Conservation (phyloP, 352 stramenopile genomes). For the Phytopythium chamaehyphon region DNA sequence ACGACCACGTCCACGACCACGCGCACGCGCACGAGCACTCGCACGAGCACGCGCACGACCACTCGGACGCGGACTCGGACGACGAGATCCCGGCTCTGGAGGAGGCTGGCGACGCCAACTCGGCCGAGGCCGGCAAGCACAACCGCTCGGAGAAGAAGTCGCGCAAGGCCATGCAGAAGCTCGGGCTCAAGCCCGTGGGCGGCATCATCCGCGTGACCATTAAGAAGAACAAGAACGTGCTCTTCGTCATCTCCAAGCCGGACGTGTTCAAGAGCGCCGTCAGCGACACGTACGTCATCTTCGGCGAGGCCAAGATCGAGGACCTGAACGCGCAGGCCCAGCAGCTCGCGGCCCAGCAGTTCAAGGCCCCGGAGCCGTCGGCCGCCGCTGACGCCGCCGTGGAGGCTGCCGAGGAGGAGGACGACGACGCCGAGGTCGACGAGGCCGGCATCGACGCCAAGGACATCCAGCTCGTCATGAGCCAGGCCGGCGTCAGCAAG, state of each 20-base stretch:
- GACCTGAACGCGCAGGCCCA: constrained; percentile 91
- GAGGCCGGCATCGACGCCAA: constrained; percentile 96
- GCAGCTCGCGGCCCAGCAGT: constrained; percentile 88
- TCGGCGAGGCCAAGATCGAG: constrained; percentile 98
- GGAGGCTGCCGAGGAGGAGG: constrained; percentile 35
- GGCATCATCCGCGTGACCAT: constrained; percentile 97
- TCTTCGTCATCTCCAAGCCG: constrained; percentile 97
- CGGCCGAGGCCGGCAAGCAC: constrained; percentile 81
- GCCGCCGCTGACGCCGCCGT: constrained; percentile 46
- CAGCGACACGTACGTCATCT: constrained; percentile 96
- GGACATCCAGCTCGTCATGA: constrained; percentile 99
- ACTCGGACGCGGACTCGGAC: constrained; percentile 68
- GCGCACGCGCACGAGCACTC: constrained; percentile 37
- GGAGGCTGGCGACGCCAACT: constrained; percentile 58
- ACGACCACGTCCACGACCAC: constrained; percentile 33
- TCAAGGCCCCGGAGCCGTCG: constrained; percentile 83
- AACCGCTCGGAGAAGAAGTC: constrained; percentile 99
- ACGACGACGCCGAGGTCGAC: constrained; percentile 92
- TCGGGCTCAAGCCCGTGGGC: constrained; percentile 95
- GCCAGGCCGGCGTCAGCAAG: constrained; percentile 89
- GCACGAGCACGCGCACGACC: constrained; percentile 51
- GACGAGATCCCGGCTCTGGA: constrained; percentile 82
- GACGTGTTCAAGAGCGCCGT: constrained; percentile 98
- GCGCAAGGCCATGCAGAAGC: constrained; percentile 98
- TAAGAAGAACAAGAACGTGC: constrained; percentile 97